Percentiles rank a stretch among this genome's conserved stretches.
These are phyloP conservation scores for Corymbia calophylla DNA, from an alignment of 441 rosid genomes.

Conservation along the genomic window DNA sequence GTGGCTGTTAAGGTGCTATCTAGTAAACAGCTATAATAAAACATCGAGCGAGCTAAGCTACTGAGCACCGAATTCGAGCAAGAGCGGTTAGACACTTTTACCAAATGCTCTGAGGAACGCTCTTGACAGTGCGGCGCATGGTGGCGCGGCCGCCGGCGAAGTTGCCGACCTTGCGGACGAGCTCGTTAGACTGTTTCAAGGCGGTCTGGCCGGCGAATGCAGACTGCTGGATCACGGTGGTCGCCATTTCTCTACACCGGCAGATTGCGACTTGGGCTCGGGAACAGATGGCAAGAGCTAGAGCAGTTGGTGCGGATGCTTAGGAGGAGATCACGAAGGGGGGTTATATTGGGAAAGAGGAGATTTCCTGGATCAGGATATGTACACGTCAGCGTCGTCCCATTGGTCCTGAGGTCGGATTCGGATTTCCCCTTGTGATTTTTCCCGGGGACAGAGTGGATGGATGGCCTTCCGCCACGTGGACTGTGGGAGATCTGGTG, in stretches of 20 bases:
- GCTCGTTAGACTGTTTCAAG: constrained; percentile 49
- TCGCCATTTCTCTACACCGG: constrained; percentile 30
- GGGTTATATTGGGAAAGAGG: constrained; percentile 24
- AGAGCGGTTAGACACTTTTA: neutral
- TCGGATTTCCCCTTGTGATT: constrained; percentile 34
- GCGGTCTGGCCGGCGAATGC: constrained; percentile 60
- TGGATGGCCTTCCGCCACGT: constrained; percentile 18
- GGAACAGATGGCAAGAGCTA: no score
- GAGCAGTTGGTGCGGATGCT: neutral
- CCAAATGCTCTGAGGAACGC: constrained; percentile 87
- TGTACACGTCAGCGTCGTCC: constrained; percentile 34
- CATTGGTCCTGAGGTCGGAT: constrained; percentile 33
- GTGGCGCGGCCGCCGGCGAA: constrained; percentile 47
- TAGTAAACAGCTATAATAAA: neutral
- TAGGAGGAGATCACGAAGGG: neutral
- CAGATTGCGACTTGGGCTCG: neutral
- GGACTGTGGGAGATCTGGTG: constrained; percentile 15
- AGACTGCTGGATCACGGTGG: constrained; percentile 61
- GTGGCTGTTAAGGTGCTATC: neutral
- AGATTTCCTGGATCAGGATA: constrained; percentile 43
- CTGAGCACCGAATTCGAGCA: neutral
- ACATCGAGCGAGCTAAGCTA: neutral
- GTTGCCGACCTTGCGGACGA: constrained; percentile 41
- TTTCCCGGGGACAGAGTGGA: constrained; percentile 10
- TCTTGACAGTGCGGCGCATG: constrained; percentile 81